Conservation (phyloP, 768 basidiomycete species). For the Termitomyces sp. region DNA sequence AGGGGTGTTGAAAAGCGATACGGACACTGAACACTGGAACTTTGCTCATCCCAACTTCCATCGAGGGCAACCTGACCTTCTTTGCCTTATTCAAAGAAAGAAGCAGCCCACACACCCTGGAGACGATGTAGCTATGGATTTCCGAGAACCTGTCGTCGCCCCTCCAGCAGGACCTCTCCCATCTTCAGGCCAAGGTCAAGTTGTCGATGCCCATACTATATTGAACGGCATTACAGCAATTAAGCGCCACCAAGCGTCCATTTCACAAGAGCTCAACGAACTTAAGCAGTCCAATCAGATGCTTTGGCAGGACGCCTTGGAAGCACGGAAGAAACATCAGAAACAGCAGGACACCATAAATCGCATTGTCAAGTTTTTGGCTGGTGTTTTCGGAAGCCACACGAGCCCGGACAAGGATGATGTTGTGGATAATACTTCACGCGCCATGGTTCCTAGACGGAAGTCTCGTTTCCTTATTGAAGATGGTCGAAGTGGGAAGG, state of each 20-base stretch:
- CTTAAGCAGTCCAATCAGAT: constrained; percentile 83
- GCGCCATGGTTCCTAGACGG: constrained; percentile 44
- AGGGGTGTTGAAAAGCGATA: constrained; percentile 82
- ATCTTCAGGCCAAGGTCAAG: constrained; percentile 43
- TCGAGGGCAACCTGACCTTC: constrained; percentile 82
- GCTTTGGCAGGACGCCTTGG: constrained; percentile 89
- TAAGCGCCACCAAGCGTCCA: constrained; percentile 88
- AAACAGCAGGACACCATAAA: constrained; percentile 97
- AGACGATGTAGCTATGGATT: constrained; percentile 32
- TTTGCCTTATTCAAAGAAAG: constrained; percentile 86
- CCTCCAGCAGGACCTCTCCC: constrained; percentile 9
- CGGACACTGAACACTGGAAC: constrained; percentile 83
- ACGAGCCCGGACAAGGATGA: constrained; percentile 33
- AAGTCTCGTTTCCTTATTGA: constrained; percentile 67
- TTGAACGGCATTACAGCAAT: constrained; percentile 81
- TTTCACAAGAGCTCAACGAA: constrained; percentile 84
- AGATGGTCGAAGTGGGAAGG: constrained; percentile 37
- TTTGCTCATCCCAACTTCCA: constrained; percentile 90
- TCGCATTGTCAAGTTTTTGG: constrained; percentile 90
- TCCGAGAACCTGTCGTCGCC: constrained; percentile 19
- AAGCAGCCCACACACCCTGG: constrained; percentile 47
- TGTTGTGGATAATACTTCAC: constrained; percentile 23
- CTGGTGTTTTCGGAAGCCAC: constrained; percentile 77
- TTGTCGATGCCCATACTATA: constrained; percentile 75
- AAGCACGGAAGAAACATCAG: constrained; percentile 73